These are phyloP conservation scores for Friedmanniomyces simplex DNA, from an alignment of 495 filamentous ascomycete species.

Conservation along the genomic window DNA sequence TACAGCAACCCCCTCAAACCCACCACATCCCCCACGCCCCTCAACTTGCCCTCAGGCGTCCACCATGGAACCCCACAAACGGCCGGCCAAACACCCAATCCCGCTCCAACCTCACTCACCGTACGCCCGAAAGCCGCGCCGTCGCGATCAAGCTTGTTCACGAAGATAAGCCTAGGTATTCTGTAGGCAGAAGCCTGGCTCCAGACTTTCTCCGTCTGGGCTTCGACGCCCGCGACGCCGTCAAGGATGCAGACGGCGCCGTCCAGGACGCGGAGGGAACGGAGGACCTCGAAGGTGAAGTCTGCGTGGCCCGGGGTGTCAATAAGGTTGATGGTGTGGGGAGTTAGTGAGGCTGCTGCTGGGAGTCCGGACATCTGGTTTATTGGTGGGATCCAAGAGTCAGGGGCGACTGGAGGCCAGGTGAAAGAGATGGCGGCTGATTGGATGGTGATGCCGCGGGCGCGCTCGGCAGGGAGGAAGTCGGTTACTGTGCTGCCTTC, in stretches of 20 bases:
- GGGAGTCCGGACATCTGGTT: not conserved
- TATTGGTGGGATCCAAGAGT: slow-evolving; percentile 9
- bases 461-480: slow-evolving; percentile 88
- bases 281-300: slow-evolving; percentile 94
- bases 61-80: slow-evolving; percentile 96
- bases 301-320: slow-evolving; percentile 97
- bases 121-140: slow-evolving; percentile 84
- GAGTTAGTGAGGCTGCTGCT: not conserved
- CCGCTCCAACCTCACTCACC: slow-evolving; percentile 69
- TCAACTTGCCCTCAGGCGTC: slow-evolving; percentile 60
- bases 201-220: slow-evolving; percentile 98
- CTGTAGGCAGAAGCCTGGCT: slow-evolving; percentile 70
- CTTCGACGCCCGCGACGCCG: slow-evolving; percentile 92
- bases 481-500: slow-evolving; percentile 96
- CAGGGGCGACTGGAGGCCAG: slow-evolving; percentile 48
- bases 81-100: slow-evolving; percentile 74
- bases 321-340: slow-evolving; percentile 81
- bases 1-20: slow-evolving; percentile 42
- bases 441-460: slow-evolving; percentile 94
- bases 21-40: slow-evolving; percentile 77
- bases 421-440: slow-evolving; percentile 92
- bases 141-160: slow-evolving; percentile 95
- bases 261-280: slow-evolving; percentile 86
- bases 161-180: slow-evolving; percentile 78
- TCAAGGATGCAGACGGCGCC: slow-evolving; percentile 94